Conservation (phyloP, 768 basidiomycete species). For the Leucocoprinus birnbaumii region DNA sequence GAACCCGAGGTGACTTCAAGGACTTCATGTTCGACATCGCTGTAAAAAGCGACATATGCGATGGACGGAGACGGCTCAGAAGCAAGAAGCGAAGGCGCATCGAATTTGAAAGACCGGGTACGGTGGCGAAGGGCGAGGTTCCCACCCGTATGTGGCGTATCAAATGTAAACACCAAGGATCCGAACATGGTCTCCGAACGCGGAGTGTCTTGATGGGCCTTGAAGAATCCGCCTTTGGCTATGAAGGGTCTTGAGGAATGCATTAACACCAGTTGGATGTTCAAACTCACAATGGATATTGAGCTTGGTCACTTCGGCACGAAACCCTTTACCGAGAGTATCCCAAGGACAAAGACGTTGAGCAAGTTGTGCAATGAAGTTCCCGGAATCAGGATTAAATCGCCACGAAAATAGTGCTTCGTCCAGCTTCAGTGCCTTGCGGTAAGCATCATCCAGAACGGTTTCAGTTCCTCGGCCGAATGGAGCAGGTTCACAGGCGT, state of each 20-base stretch:
- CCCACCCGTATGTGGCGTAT: slow-evolving; percentile 44
- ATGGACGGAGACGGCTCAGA: slow-evolving; percentile 12
- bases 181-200: slow-evolving; percentile 43
- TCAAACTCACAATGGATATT: slow-evolving; percentile 38
- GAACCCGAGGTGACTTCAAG: slow-evolving; percentile 29
- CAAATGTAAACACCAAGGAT: slow-evolving; percentile 48
- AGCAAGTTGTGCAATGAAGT: not conserved
- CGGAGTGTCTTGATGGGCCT: slow-evolving; percentile 48
- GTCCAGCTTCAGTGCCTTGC: slow-evolving; percentile 24
- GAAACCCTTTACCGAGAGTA: slow-evolving; percentile 18
- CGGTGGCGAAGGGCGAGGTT: slow-evolving; percentile 36
- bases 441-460: slow-evolving; percentile 24
- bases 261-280: no score
- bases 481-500: slow-evolving; percentile 21
- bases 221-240: slow-evolving; percentile 33
- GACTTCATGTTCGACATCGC: slow-evolving; percentile 42
- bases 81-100: slow-evolving; percentile 25
- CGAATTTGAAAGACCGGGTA: slow-evolving; percentile 21
- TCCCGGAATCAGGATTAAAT: slow-evolving; percentile 20
- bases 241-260: not conserved
- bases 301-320: slow-evolving; percentile 40
- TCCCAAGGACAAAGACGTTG: slow-evolving; percentile 17
- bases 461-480: slow-evolving; percentile 20
- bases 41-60: slow-evolving; percentile 31
- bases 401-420: slow-evolving; percentile 18